phyloP scores from a whole-genome alignment of 2,329 filamentous ascomycete genomes.

The Tricladium varicosporioides region DNA sequence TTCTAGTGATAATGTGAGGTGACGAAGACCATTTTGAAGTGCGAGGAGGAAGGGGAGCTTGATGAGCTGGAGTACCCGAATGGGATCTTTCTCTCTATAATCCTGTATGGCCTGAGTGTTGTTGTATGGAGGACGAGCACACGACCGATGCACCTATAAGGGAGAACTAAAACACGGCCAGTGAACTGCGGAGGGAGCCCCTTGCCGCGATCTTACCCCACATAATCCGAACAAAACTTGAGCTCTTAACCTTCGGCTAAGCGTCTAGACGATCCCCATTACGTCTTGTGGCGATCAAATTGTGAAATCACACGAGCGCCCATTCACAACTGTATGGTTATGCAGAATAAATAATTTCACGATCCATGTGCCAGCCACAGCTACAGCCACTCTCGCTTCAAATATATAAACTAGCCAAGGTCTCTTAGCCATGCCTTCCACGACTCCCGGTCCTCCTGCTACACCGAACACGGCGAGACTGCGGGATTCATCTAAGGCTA shows the following conservation, averaged over 20 bases:
- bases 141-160: no score
- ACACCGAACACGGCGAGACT: conserved; percentile 6
- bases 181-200: no score
- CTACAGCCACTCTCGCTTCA: no score
- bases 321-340: not conserved
- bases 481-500: not conserved
- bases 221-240: not conserved
- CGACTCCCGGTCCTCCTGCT: not conserved
- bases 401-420: not conserved
- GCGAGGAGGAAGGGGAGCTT: no score
- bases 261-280: conserved; percentile 2
- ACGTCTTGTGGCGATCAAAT: conserved; percentile 24
- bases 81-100: no score
- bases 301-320: conserved; percentile 7
- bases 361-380: no score
- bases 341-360: not conserved
- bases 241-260: not conserved
- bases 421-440: conserved; percentile 1
- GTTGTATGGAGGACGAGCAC: no score
- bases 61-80: no score
- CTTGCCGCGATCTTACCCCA: not conserved
- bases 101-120: no score
- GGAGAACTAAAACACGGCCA: no score
- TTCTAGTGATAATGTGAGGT: no score
- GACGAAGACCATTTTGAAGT: no score